Conservation (phyloP, 306 rosid genomes). For the Trifolium dubium region DNA sequence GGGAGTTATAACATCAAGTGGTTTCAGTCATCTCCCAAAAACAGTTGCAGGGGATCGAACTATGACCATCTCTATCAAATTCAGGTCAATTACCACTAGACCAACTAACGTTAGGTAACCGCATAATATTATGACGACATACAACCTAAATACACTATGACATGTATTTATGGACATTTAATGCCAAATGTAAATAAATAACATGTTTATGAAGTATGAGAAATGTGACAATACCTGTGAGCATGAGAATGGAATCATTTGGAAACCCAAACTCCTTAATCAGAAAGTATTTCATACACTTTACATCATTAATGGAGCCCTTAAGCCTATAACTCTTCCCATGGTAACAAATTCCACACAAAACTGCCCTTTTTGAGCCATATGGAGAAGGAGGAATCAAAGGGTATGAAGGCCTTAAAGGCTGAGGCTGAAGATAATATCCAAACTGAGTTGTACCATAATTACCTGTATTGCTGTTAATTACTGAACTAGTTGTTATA, state of each 20-base stretch:
- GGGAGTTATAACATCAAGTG: no score
- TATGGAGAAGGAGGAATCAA: constrained; percentile 39
- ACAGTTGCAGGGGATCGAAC: no score
- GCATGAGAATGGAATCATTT: constrained; percentile 52
- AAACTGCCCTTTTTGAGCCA: constrained; percentile 46
- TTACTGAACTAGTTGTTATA: constrained; percentile 36
- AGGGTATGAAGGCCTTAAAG: constrained; percentile 11
- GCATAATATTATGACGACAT: neutral
- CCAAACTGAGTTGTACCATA: neutral
- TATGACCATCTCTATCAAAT: no score
- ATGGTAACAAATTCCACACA: constrained; percentile 40
- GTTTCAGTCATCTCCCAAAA: no score
- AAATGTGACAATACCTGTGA: constrained; percentile 53
- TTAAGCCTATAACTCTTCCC: constrained; percentile 2
- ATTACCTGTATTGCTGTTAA: constrained; percentile 30
- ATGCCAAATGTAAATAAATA: neutral
- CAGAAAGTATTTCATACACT: constrained; percentile 57
- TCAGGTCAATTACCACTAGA: no score
- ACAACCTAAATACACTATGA: neutral
- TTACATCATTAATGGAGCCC: constrained; percentile 57
- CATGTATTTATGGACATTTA: neutral
- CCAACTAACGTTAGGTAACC: no score
- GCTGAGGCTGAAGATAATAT: constrained; percentile 14
- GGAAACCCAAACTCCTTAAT: constrained; percentile 53
- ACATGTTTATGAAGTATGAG: constrained; percentile 30